These are phyloP conservation scores for Suillus subaureus DNA, from an alignment of 768 basidiomycete species.

Conservation along the genomic window DNA sequence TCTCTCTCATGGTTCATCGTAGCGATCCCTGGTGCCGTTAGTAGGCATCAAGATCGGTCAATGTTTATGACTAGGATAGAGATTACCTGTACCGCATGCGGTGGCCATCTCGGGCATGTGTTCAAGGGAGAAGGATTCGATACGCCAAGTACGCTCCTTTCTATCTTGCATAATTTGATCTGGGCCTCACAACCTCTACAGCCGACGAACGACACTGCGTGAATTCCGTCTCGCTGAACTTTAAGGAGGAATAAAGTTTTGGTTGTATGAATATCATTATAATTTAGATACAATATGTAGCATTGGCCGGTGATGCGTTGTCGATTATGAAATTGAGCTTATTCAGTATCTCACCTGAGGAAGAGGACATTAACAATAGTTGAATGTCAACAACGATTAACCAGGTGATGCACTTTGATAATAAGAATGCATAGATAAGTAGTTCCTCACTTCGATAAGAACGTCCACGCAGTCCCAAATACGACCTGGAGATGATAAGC, in stretches of 20 bases:
- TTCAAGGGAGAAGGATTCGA: slow-evolving; percentile 89
- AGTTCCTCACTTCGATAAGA: not conserved
- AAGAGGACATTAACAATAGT: not conserved
- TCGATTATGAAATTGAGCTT: not conserved
- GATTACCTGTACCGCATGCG: slow-evolving; percentile 89
- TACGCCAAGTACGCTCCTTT: slow-evolving; percentile 65
- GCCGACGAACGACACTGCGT: slow-evolving; percentile 89
- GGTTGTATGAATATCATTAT: not conserved
- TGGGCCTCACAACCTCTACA: slow-evolving; percentile 27
- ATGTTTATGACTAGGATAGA: slow-evolving; percentile 76
- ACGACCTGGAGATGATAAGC: not conserved
- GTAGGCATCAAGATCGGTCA: slow-evolving; percentile 49
- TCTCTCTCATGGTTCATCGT: slow-evolving; percentile 9
- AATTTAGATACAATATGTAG: not conserved
- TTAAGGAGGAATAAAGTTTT: slow-evolving; percentile 44
- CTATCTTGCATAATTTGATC: not conserved
- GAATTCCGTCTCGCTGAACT: slow-evolving; percentile 85
- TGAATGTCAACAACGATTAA: too few relatives aligned
- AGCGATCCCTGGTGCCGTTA: slow-evolving; percentile 92
- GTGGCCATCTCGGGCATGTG: slow-evolving; percentile 93
- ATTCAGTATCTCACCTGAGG: not conserved
- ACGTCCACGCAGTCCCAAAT: not conserved
- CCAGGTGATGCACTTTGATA: not conserved
- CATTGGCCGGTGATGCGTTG: too few relatives aligned
- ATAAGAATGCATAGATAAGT: not conserved